These are phyloP conservation scores for Boletus tylopilopsis DNA, from an alignment of 768 basidiomycete genomes.

Conservation along the genomic window DNA sequence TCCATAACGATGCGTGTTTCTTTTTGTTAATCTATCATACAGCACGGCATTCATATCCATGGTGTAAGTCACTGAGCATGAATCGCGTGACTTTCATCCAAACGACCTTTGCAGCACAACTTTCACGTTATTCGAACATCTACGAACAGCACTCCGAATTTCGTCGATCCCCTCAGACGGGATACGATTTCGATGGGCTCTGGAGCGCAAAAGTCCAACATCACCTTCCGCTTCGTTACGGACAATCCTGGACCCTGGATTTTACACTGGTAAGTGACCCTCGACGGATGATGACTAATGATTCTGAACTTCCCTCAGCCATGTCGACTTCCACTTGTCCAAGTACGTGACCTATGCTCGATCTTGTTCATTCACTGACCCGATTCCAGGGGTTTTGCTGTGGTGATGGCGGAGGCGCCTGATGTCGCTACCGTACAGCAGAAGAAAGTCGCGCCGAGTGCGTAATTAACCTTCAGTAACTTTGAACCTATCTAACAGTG, in stretches of 20 bases:
- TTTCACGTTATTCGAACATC: constrained; percentile 38
- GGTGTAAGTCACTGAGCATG: constrained; percentile 29
- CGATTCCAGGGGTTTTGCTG: constrained; percentile 28
- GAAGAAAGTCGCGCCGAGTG: constrained; percentile 16
- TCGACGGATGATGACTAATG: neutral
- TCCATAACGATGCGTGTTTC: neutral
- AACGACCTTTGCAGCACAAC: constrained; percentile 26
- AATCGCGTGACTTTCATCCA: neutral
- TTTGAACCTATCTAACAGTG: neutral
- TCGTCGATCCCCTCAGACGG: constrained; percentile 34
- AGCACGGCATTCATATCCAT: constrained; percentile 41
- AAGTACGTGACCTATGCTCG: constrained; percentile 10
- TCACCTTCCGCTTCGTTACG: constrained; percentile 56
- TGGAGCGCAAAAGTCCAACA: constrained; percentile 36
- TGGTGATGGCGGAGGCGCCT: constrained; percentile 28
- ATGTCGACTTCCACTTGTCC: constrained; percentile 31
- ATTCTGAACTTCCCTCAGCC: constrained; percentile 16
- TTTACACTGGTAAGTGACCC: constrained; percentile 35
- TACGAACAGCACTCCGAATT: constrained; percentile 31
- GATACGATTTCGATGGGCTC: constrained; percentile 34
- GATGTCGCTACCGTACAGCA: constrained; percentile 18
- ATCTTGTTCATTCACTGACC: constrained; percentile 3
- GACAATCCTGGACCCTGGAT: constrained; percentile 68
- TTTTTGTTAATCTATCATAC: neutral
- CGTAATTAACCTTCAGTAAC: neutral